Percentiles rank a stretch among this genome's conserved stretches.
Evolutionary conservation across 331 rosid species (phyloP).

Genomic region (Telfairia occidentalis): DNA sequence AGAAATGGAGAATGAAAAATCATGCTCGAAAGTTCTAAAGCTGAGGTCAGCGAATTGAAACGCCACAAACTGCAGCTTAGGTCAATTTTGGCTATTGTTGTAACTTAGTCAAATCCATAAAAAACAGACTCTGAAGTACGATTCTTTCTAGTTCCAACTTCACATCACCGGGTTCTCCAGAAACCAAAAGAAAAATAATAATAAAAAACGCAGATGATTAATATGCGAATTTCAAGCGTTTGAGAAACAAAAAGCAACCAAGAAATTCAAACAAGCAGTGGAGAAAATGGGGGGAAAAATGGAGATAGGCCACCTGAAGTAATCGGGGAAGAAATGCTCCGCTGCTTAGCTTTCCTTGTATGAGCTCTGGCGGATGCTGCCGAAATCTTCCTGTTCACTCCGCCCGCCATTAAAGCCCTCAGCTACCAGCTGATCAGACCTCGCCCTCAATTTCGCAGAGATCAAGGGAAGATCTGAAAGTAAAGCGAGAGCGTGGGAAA

Average conservation of each 20-base stretch:
- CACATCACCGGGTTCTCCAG: neutral
- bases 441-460: neutral
- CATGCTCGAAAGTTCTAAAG: neutral
- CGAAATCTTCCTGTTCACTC: slow-evolving; percentile 47
- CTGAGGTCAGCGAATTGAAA: neutral
- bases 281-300: neutral
- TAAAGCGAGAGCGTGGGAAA: neutral
- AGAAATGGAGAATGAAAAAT: neutral
- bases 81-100: neutral
- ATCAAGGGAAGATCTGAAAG: neutral
- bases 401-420: slow-evolving; percentile 38
- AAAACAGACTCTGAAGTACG: neutral
- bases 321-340: slow-evolving; percentile 26
- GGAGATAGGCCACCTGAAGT: slow-evolving; percentile 38
- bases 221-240: neutral
- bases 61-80: neutral
- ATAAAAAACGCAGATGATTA: neutral
- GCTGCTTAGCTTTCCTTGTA: slow-evolving; percentile 49
- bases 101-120: neutral
- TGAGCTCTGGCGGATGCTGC: slow-evolving; percentile 78
- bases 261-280: neutral
- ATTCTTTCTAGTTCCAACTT: neutral
- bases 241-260: neutral
- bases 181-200: neutral
- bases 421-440: neutral